Conservation (phyloP, 2,329 filamentous ascomycete species). For the Fusarium setosum region DNA sequence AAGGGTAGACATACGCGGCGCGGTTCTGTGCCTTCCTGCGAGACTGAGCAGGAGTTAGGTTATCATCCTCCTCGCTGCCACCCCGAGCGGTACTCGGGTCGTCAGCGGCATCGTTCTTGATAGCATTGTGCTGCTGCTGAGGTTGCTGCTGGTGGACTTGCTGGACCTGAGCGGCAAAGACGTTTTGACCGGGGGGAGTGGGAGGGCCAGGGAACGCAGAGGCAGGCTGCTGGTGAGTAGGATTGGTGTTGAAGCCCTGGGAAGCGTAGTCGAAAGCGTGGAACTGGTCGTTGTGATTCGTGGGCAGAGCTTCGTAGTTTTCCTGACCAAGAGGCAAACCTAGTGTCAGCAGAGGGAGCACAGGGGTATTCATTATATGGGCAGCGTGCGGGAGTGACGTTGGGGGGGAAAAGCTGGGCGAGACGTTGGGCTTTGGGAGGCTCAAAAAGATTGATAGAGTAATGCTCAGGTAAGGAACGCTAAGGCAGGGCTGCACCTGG, state of each 20-base stretch:
- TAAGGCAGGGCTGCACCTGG: constrained; percentile 43
- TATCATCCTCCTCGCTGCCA: constrained; percentile 67
- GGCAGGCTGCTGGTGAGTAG: constrained; percentile 45
- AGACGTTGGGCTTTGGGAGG: constrained; percentile 17
- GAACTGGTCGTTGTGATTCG: constrained; percentile 57
- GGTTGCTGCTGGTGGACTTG: constrained; percentile 38
- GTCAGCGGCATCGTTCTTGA: constrained; percentile 43
- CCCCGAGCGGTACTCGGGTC: constrained; percentile 47
- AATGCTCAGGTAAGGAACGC: constrained; percentile 50
- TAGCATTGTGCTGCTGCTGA: constrained; percentile 34
- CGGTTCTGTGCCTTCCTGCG: constrained; percentile 71
- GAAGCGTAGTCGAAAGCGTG: constrained; percentile 56
- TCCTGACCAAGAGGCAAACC: constrained; percentile 52
- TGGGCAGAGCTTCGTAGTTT: constrained; percentile 59
- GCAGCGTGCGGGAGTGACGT: constrained; percentile 25
- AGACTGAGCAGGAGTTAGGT: constrained; percentile 67
- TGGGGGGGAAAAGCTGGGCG: constrained; percentile 9
- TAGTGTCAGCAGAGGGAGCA: constrained; percentile 21
- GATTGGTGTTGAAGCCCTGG: constrained; percentile 53
- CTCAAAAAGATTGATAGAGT: constrained; percentile 42
- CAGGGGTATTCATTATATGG: constrained; percentile 14
- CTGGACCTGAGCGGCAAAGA: constrained; percentile 44
- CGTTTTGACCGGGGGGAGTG: constrained; percentile 60
- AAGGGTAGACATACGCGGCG: constrained; percentile 63
- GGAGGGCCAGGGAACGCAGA: constrained; percentile 59